Base-by-base conservation (phyloP, 331 rosid genomes). In the Telfairia occidentalis region DNA sequence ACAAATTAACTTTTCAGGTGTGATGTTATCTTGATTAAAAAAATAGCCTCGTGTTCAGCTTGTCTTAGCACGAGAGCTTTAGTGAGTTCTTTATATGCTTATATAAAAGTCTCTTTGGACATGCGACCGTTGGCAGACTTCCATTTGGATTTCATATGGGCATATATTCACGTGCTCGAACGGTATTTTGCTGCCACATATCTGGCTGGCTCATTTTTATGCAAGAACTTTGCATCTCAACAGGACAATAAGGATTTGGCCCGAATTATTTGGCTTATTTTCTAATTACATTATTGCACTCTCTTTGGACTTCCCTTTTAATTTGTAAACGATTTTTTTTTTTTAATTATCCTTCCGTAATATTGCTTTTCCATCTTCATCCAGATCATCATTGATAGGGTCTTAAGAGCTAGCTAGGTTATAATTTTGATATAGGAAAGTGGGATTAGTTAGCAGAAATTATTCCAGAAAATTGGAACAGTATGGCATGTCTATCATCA, bases 1-100 rank as follows among this genome's bases (percentile, higher is more conserved):
- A 71, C 76, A 71, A 30, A 46, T 71, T 18, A 71, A 49, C 76
- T 71, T 71, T 71, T 71, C 76, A 71, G 60, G 76, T 71, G 60
- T 71, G 76, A 29, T 30, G 76, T 71, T 48, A 49, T 46, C 76
- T 28, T 71, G n/a, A 71, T 71, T 71, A 48, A 46, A 71, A 67
- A 46, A 48, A 28, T 29, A 71, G 76, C 43, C 60, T 71, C 59
- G 76, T 71, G 76, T 49, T 46, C 42, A 18, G 24, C 38, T 29
- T 48, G 59, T 71, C 60, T 71, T 49, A 16, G 76, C 76, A 48
- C 60, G 60, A 43, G 76, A 71, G 76, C 76, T 71, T 71, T 71
- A 18, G 29, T 30, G 76, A 71, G 75, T 46, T 48, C 75, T 71
- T 71, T 42, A 71, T 28, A 46, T 46, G 35, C 59, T 37, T 65